Base-by-base conservation (phyloP, 306 rosid species). In the Cucurbita maxima region DNA sequence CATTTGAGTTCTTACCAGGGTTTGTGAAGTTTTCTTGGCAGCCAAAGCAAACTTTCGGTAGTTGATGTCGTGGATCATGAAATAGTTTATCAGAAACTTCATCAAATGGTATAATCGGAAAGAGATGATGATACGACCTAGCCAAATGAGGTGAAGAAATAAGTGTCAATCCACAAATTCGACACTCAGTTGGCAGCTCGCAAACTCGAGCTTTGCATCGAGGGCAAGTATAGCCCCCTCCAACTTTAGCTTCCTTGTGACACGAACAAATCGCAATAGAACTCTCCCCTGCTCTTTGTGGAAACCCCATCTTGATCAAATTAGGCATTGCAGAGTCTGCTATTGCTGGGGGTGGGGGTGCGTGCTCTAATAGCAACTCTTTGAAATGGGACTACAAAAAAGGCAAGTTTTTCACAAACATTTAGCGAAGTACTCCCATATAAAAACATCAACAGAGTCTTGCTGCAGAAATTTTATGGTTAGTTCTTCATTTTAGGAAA, bases 311-410 rank as follows among this genome's bases (percentile, higher is more conserved):
- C 88, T 94, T 94, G 72, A 94, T 90, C 84, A 90, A 84, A 83
- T 83, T 94, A 58, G 98, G 85, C 76, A 84, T 84, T 38, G 98
- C 98, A 76, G 84, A 90, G 77, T 94, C 98, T 73, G 98, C 96
- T 81, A 94, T 90, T 60, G 98, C 97, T 38, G 98, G 98, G 76
- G 98, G 96, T 58, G 98, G 98, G 14, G 97, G 97, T 44, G 96
- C 97, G 72, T 94, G 97, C 87, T 94, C 98, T 72, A 94, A 79
- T 75, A 94, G 79, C 59, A 94, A 77, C 83, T 94, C 97, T 84
- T 84, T 90, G 44, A 90, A 89, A 86, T 90, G 97, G 43, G 84
- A 70, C 97, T 93, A 12, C 16, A 48, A 48, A 48, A 48, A 79
- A 74, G 56, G 34, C 41, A 77, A 70, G 75, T 55, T 62, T 67